phyloP scores from a whole-genome alignment of 768 basidiomycete species.

The Crucibulum laeve region DNA sequence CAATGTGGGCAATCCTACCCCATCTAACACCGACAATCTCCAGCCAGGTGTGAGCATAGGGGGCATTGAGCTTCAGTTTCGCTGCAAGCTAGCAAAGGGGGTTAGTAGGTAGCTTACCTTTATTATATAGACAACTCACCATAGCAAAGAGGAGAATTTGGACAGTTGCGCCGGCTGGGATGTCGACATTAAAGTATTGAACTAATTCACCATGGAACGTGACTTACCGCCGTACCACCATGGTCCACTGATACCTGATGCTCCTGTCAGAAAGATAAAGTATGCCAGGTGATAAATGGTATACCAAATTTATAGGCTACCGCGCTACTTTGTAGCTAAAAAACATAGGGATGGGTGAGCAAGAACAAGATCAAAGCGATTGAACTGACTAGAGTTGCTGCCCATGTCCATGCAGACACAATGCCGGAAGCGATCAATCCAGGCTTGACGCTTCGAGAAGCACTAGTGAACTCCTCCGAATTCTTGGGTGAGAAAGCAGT shows the following conservation, averaged over 20 bases:
- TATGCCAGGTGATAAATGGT: constrained; percentile 1
- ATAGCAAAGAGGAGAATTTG: constrained; percentile 90
- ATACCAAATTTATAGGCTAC: constrained; percentile 78
- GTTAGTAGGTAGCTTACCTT: not conserved
- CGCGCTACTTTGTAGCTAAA: constrained; percentile 70
- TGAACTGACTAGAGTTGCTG: constrained; percentile 59
- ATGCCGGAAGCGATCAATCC: constrained; percentile 92
- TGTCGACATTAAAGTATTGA: not conserved
- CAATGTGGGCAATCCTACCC: constrained; percentile 73
- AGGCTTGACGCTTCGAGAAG: constrained; percentile 81
- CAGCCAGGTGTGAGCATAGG: constrained; percentile 83
- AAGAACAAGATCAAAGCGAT: not conserved
- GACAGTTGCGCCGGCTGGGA: constrained; percentile 71
- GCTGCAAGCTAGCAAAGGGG: constrained; percentile 60
- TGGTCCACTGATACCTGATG: constrained; percentile 67
- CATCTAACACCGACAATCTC: constrained; percentile 82
- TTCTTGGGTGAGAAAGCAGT: constrained; percentile 75
- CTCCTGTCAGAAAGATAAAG: constrained; percentile 1
- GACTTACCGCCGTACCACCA: constrained; percentile 80
- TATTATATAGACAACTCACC: constrained; percentile 26
- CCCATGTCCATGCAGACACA: constrained; percentile 92
- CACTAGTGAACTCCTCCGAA: constrained; percentile 77
- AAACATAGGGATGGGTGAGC: not conserved
- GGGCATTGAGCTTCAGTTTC: constrained; percentile 89
- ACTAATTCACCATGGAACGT: not conserved